phyloP scores from a whole-genome alignment of 106 monocot species.

The Dendrobium catenatum region DNA sequence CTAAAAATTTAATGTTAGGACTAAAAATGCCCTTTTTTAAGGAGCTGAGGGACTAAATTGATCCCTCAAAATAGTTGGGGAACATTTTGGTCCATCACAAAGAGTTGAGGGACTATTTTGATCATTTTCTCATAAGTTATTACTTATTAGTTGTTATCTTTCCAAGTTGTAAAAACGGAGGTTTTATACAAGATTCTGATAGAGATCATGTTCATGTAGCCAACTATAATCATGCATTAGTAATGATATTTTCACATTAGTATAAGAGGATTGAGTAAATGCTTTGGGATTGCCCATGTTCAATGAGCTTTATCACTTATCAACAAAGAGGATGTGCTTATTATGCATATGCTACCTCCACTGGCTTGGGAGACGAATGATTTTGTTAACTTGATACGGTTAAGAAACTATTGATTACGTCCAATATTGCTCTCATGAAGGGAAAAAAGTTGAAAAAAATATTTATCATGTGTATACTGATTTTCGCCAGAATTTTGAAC shows the following conservation, averaged over 20 bases:
- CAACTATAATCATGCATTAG: neutral
- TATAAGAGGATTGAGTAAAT: neutral
- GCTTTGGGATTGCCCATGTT: neutral
- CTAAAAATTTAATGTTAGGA: too few relatives aligned
- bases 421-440: neutral
- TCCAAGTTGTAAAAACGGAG: neutral
- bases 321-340: neutral
- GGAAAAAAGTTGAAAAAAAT: neutral
- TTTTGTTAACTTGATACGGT: neutral
- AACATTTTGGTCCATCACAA: too few relatives aligned
- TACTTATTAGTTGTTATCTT: neutral
- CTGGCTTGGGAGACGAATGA: neutral
- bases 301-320: neutral
- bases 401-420: neutral
- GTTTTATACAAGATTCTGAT: neutral
- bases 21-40: too few relatives aligned
- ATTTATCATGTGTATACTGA: neutral
- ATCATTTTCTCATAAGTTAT: too few relatives aligned
- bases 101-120: too few relatives aligned
- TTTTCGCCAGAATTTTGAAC: neutral
- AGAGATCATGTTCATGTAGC: neutral
- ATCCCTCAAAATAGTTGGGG: too few relatives aligned
- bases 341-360: neutral
- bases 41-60: too few relatives aligned
- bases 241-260: neutral